Evolutionary conservation across 257 asterid genomes (phyloP), one percentile per base, ranked within the genome.

Genomic region (Salvia rosmarinus): DNA sequence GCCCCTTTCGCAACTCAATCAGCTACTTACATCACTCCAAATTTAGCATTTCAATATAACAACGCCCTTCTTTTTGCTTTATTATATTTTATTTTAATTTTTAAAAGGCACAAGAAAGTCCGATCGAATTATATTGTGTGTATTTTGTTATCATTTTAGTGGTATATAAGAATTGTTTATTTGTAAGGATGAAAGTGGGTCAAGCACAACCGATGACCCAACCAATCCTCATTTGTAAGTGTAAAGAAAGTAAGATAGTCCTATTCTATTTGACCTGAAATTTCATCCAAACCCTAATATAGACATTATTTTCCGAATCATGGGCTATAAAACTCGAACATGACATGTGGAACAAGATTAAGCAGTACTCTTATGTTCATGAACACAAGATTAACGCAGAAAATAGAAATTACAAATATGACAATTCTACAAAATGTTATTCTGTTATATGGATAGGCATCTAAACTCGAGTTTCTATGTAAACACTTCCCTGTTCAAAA

Each of bases 21-120:
- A 63, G 62, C 84, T 85, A 82, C 56, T 79, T 67, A 23, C 25
- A 63, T 57, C 70, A 46, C 70, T 49, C 83, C 78, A 55, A 66
- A 64, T 55, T 40, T 73, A 74, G 75, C 77, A 55, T 23, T 64
- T 43, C 69, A 64, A 43, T 42, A 64, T 43, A 13, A 2, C 9
- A 25, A 13, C 25, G 9, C 5, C 59, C 2, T 19, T 20, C 5
- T 11, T 55, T 25, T 34, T 4, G n/a, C n/a, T n/a, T n/a, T n/a
- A n/a, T n/a, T n/a, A n/a, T n/a, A n/a, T n/a, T n/a, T n/a, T n/a
- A n/a, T n/a, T n/a, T n/a, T n/a, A n/a, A n/a, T n/a, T n/a, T n/a
- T n/a, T n/a, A n/a, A n/a, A n/a, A n/a, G n/a, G n/a, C n/a, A n/a
- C n/a, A n/a, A n/a, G 30, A 25, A 25, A 25, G 30, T 25, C n/a